These are phyloP conservation scores for Diaporthe sp. DNA, from an alignment of 2,329 filamentous ascomycete genomes.

Conservation along the genomic window DNA sequence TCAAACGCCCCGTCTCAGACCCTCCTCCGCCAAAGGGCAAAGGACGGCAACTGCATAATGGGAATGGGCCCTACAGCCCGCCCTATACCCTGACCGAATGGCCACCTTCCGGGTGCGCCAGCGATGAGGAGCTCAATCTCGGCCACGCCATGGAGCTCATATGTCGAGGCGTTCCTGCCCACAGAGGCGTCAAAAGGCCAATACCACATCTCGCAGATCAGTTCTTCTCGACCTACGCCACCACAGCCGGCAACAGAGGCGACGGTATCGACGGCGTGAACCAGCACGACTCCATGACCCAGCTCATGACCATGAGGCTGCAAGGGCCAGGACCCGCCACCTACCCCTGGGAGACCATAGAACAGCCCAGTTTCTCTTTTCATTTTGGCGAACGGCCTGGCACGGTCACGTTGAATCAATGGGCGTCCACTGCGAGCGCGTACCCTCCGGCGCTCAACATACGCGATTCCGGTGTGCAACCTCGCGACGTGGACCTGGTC, in stretches of 20 bases:
- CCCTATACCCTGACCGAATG: constrained; percentile 63
- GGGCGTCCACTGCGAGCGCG: constrained; percentile 71
- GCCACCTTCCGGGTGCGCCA: constrained; percentile 68
- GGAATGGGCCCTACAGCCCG: constrained; percentile 47
- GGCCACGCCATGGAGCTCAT: constrained; percentile 71
- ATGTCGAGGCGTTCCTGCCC: constrained; percentile 68
- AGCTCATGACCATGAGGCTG: constrained; percentile 70
- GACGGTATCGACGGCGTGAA: constrained; percentile 63
- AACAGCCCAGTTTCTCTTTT: constrained; percentile 81
- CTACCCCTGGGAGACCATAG: constrained; percentile 78
- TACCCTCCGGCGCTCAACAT: constrained; percentile 70
- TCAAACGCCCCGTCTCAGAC: constrained; percentile 37
- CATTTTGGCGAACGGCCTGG: constrained; percentile 76
- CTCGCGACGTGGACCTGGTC: constrained; percentile 72
- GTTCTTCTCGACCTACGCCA: constrained; percentile 70
- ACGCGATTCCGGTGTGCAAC: constrained; percentile 69
- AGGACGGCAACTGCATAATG: constrained; percentile 52
- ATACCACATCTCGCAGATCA: constrained; percentile 69
- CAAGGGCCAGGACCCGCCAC: constrained; percentile 58
- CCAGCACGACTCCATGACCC: constrained; percentile 68
- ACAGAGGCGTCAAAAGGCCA: constrained; percentile 67
- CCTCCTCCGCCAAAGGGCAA: constrained; percentile 54
- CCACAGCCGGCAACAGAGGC: constrained; percentile 60
- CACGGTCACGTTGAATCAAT: constrained; percentile 80
- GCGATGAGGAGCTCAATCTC: constrained; percentile 65